These are phyloP conservation scores for Sutorius australiensis DNA, from an alignment of 768 basidiomycete genomes.

Conservation along the genomic window DNA sequence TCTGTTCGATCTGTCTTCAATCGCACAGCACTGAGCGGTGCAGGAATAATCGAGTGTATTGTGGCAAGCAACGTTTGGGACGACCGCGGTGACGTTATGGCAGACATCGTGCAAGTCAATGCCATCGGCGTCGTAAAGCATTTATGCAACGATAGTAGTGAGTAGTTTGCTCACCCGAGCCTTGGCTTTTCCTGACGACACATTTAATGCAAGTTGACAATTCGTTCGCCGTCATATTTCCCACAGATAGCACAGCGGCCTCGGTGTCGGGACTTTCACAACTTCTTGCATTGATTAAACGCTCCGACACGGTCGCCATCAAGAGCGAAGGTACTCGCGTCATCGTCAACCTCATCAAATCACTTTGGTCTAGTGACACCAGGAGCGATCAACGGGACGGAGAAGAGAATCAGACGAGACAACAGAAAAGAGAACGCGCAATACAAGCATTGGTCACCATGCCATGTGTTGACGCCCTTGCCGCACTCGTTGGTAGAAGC, in stretches of 20 bases:
- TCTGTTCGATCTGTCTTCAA: slow-evolving; percentile 56
- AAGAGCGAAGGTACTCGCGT: slow-evolving; percentile 90
- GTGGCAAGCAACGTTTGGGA: slow-evolving; percentile 65
- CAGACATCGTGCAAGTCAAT: slow-evolving; percentile 80
- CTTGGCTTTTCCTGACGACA: slow-evolving; percentile 33
- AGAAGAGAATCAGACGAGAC: slow-evolving; percentile 38
- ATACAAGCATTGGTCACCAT: slow-evolving; percentile 48
- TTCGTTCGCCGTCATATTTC: slow-evolving; percentile 49
- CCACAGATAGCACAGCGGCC: slow-evolving; percentile 30
- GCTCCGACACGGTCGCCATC: slow-evolving; percentile 77
- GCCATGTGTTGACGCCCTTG: slow-evolving; percentile 59
- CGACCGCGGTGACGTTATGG: slow-evolving; percentile 69
- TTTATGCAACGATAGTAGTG: slow-evolving; percentile 74
- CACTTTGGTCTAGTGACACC: slow-evolving; percentile 61
- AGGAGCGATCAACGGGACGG: slow-evolving; percentile 25
- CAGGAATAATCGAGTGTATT: slow-evolving; percentile 60
- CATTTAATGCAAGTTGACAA: slow-evolving; percentile 37
- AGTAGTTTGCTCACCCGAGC: slow-evolving; percentile 16
- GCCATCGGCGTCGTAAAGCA: slow-evolving; percentile 90
- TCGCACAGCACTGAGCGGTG: slow-evolving; percentile 54
- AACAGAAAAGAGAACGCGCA: slow-evolving; percentile 50
- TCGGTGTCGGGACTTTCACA: slow-evolving; percentile 55
- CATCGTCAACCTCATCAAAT: slow-evolving; percentile 79
- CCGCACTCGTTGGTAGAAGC: slow-evolving; percentile 70
- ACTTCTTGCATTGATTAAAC: slow-evolving; percentile 69